Evolutionary conservation across 768 basidiomycete species (phyloP).

Genomic region (Amanita muscaria): DNA sequence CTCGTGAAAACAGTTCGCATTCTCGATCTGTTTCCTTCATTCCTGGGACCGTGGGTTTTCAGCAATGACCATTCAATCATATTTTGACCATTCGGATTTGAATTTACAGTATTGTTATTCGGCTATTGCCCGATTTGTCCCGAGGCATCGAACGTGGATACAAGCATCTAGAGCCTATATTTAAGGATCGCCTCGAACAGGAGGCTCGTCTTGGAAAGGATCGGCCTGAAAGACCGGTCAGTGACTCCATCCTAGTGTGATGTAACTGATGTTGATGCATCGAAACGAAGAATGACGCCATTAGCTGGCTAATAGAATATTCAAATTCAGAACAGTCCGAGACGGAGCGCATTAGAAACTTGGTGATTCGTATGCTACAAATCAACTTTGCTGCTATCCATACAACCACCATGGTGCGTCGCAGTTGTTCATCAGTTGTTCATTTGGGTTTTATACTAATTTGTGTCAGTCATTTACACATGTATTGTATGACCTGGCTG

Average conservation of each 20-base stretch:
- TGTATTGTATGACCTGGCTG: conserved; percentile 29
- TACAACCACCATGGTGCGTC: conserved; percentile 29
- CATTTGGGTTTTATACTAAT: too few species aligned
- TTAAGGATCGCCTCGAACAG: conserved; percentile 18
- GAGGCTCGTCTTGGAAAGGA: conserved; percentile 17
- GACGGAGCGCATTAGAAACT: conserved; percentile 14
- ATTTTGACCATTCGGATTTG: too few species aligned
- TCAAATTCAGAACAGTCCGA: conserved; percentile 28
- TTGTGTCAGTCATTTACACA: conserved; percentile 17
- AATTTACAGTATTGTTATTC: conserved; percentile 12
- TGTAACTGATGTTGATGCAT: too few species aligned
- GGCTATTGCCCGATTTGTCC: conserved; percentile 9
- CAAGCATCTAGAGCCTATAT: conserved; percentile 19
- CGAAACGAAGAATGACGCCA: conserved; percentile 30
- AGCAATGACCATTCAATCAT: background rate
- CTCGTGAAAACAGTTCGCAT: conserved; percentile 13
- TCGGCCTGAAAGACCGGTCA: too few species aligned
- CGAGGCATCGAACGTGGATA: conserved; percentile 11
- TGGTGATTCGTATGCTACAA: conserved; percentile 26
- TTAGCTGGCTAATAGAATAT: too few species aligned
- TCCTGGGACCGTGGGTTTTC: conserved; percentile 15
- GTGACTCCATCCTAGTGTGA: conserved; percentile 3
- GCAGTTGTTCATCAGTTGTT: background rate
- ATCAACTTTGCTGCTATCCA: conserved; percentile 37
- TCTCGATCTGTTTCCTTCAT: conserved; percentile 18